phyloP scores from a whole-genome alignment of 106 monocot species.

The Acanthochlamys bracteata region DNA sequence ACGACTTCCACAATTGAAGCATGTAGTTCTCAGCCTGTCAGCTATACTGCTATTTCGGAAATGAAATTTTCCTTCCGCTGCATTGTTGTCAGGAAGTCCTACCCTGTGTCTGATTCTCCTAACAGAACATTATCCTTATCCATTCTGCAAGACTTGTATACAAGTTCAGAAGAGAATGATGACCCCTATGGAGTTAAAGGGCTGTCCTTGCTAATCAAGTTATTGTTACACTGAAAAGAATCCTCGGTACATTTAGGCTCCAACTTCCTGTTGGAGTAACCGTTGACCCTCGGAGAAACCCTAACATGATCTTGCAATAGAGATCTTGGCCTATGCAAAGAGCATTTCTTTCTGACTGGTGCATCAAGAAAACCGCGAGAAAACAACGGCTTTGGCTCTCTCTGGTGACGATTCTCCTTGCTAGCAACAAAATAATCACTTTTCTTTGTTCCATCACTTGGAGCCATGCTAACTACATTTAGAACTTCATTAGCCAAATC shows the following conservation, averaged over 20 bases:
- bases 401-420: conserved; percentile 2
- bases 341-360: conserved; percentile 8
- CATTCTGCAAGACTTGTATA: not conserved
- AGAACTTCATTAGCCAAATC: conserved; percentile 2
- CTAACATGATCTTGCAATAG: not conserved
- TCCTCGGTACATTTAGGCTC: not conserved
- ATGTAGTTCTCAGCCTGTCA: not conserved
- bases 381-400: conserved; percentile 19
- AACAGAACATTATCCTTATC: not conserved
- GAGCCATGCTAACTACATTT: not conserved
- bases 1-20: not conserved
- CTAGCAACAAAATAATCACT: not conserved
- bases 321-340: not conserved
- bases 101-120: not conserved
- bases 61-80: not conserved
- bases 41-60: not conserved
- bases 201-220: conserved; percentile 1
- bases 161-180: conserved; percentile 1
- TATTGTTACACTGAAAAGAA: not conserved
- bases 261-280: conserved; percentile 8
- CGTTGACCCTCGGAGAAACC: not conserved
- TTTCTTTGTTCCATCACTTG: not conserved
- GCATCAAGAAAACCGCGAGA: conserved; percentile 24
- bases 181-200: not conserved
- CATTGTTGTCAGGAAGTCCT: not conserved